Base-by-base conservation (phyloP, 1,284 basidiomycete species). In the Cryptococcus jaspeensis region DNA sequence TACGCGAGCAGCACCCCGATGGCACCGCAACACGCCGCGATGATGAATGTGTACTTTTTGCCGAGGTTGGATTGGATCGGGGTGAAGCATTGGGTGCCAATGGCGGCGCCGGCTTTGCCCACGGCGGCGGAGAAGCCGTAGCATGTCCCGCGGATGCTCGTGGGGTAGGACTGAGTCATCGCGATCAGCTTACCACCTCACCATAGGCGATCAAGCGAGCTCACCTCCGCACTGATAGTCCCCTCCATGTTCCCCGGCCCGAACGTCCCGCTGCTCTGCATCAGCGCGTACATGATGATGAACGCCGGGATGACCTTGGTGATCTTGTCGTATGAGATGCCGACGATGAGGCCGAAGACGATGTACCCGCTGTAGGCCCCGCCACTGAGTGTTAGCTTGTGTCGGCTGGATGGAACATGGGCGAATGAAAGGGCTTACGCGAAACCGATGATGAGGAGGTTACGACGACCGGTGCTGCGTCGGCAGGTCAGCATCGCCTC, bases 11-110 rank as follows among this genome's bases (percentile, higher is more conserved):
- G 39, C 1, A 76, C 65, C 46, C 76, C 76, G 36, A 72, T 28
- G 3, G 67, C 52, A 18, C 76, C 76, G 32, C 72, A 63, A 38
- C 67, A 64, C 11, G 71, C 57, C 15, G 68, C 64, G 49, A 72
- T 66, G 57, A 72, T 68, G 54, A 72, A 73, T 9, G 69, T 70
- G 53, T 64, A 73, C 54, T 63, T 62, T 48, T 69, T 69, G n/a
- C 70, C 70, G 37, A 71, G 62, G 45, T 65, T 43, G 54, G 56
- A 80, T 70, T 89, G 86, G 60, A 90, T 88, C 3, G 87, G 87
- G 4, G 84, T 87, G 73, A 89, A 89, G 1, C 81, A 86, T 69
- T 90, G 86, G 0, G 86, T 88, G 3, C 89, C 89, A 52, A 89
- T 66, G 16, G 86, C 89, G 7, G 88, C 88, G 5, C 89, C 89